Conservation (phyloP, 805 yeast genomes). For the Peterozyma toletana region DNA sequence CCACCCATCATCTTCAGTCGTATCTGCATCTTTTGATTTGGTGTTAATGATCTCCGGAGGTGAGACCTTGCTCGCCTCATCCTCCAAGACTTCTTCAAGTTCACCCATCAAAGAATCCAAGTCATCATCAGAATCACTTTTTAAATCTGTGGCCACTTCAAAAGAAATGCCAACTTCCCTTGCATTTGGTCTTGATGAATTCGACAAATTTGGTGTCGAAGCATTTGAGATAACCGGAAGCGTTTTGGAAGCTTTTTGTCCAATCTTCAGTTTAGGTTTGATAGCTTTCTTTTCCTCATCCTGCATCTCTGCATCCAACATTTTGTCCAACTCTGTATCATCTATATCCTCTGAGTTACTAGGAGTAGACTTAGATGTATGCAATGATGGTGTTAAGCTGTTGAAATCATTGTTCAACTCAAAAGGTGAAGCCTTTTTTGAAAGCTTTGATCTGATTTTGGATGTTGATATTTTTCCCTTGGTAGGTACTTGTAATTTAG, state of each 20-base stretch:
- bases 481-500: neutral
- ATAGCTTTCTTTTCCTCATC: constrained; percentile 9
- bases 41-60: neutral
- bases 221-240: constrained; percentile 1
- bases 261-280: constrained; percentile 14
- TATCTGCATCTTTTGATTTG: neutral
- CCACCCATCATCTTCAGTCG: constrained; percentile 6
- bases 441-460: constrained; percentile 2
- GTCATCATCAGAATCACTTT: constrained; percentile 14
- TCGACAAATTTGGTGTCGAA: neutral
- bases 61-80: neutral
- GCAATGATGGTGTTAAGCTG: neutral
- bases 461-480: constrained; percentile 10
- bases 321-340: constrained; percentile 1
- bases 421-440: constrained; percentile 3
- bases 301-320: constrained; percentile 5
- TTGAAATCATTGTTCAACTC: neutral
- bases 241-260: constrained; percentile 11
- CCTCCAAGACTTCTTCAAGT: constrained; percentile 15
- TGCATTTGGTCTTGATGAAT: neutral
- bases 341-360: constrained; percentile 1
- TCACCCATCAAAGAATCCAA: constrained; percentile 16
- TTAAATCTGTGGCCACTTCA: neutral
- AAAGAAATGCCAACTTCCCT: too few species aligned
- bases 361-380: neutral